Percentiles rank a stretch among this genome's conserved stretches.
Evolutionary conservation across 495 filamentous ascomycete species (phyloP).

Genomic region (Filosporella fistucella): DNA sequence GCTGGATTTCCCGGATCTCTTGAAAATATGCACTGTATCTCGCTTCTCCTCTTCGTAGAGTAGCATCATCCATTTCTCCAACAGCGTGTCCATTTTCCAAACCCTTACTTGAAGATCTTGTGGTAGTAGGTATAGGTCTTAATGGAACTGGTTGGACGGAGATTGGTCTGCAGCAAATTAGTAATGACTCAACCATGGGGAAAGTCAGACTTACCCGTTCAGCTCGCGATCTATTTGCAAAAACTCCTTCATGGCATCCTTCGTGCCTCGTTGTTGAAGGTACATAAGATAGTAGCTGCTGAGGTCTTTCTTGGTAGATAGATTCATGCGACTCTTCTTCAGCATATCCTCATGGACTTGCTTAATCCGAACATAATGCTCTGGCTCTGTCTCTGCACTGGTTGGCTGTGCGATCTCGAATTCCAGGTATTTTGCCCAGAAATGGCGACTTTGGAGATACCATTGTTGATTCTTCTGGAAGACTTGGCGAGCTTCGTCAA

Average conservation of each 20-base stretch:
- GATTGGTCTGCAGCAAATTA: constrained; percentile 38
- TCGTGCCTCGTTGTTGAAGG: constrained; percentile 77
- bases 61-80: constrained; percentile 59
- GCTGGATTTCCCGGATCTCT: constrained; percentile 45
- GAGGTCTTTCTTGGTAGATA: constrained; percentile 68
- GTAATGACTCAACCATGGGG: constrained; percentile 11
- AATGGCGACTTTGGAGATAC: constrained; percentile 82
- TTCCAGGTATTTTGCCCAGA: constrained; percentile 85
- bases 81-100: constrained; percentile 55
- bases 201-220: constrained; percentile 58
- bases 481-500: constrained; percentile 80
- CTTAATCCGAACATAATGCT: constrained; percentile 71
- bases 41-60: constrained; percentile 56
- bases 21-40: constrained; percentile 62
- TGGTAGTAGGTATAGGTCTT: background rate
- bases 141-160: constrained; percentile 35
- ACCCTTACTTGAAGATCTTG: constrained; percentile 29
- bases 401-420: constrained; percentile 91
- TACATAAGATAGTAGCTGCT: constrained; percentile 78
- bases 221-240: constrained; percentile 79
- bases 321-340: constrained; percentile 65
- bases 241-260: constrained; percentile 81
- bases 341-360: constrained; percentile 76
- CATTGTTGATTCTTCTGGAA: constrained; percentile 79
- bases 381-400: constrained; percentile 53